Percentiles rank a stretch among this genome's conserved stretches.
phyloP scores from a whole-genome alignment of 768 basidiomycete species.

The Trametes cubensis region DNA sequence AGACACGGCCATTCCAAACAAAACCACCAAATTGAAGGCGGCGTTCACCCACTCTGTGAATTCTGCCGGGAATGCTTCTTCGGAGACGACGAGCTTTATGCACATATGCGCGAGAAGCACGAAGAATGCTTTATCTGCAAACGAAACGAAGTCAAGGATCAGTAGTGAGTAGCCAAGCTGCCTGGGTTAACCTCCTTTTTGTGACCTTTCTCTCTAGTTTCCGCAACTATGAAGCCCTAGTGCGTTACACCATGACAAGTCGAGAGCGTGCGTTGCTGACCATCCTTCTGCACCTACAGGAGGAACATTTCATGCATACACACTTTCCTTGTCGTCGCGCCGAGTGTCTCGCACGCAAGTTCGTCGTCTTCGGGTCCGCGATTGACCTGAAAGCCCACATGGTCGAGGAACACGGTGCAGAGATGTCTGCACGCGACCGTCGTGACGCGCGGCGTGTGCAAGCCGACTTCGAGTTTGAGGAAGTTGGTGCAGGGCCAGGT shows the following conservation, averaged over 20 bases:
- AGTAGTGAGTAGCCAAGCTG: constrained; percentile 68
- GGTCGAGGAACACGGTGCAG: constrained; percentile 78
- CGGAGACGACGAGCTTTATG: constrained; percentile 88
- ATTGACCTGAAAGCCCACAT: constrained; percentile 92
- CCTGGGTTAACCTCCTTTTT: neutral
- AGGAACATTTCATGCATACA: constrained; percentile 70
- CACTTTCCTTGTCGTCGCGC: constrained; percentile 81
- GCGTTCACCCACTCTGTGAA: constrained; percentile 76
- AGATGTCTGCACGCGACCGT: constrained; percentile 70
- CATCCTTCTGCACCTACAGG: constrained; percentile 42
- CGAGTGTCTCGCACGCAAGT: constrained; percentile 82
- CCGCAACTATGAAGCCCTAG: constrained; percentile 75
- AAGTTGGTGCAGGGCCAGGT: constrained; percentile 42
- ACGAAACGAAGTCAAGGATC: constrained; percentile 72
- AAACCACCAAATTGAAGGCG: constrained; percentile 67
- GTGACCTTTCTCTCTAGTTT: constrained; percentile 51
- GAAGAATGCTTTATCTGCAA: constrained; percentile 98
- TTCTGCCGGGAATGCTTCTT: constrained; percentile 96
- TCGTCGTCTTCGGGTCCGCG: constrained; percentile 88
- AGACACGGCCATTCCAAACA: constrained; percentile 26
- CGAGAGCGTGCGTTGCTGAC: neutral
- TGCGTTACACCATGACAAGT: constrained; percentile 33
- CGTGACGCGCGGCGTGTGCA: constrained; percentile 70
- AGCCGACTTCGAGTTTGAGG: constrained; percentile 68
- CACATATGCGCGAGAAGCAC: constrained; percentile 90